phyloP scores from a whole-genome alignment of 2,329 filamentous ascomycete genomes.

The Aureobasidium uvarum region DNA sequence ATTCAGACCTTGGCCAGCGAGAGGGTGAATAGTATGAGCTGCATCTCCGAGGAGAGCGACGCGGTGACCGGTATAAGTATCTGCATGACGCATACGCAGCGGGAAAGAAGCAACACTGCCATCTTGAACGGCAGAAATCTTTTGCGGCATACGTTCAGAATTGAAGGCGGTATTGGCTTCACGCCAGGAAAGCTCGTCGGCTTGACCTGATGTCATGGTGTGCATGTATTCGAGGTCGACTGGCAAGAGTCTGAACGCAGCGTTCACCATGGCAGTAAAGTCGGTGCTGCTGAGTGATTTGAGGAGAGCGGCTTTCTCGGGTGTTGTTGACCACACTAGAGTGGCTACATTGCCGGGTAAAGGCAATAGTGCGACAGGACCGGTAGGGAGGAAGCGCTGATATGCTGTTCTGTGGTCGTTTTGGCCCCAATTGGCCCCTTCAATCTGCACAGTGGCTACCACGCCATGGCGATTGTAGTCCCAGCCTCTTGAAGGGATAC shows the following conservation, averaged over 20 bases:
- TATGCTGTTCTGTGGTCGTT: constrained; percentile 64
- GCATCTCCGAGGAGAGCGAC: constrained; percentile 90
- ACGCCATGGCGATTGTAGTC: constrained; percentile 90
- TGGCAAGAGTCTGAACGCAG: constrained; percentile 78
- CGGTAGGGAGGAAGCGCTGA: constrained; percentile 90
- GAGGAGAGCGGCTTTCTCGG: constrained; percentile 71
- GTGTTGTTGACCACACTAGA: constrained; percentile 92
- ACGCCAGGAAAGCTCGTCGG: constrained; percentile 82
- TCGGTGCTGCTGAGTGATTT: constrained; percentile 71
- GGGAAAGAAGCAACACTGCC: constrained; percentile 86
- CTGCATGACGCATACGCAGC: constrained; percentile 86
- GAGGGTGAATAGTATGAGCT: constrained; percentile 90
- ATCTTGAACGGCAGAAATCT: constrained; percentile 68
- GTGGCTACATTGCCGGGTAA: constrained; percentile 79
- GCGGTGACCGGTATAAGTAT: constrained; percentile 87
- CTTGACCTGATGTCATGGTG: constrained; percentile 51
- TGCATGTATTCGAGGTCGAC: constrained; percentile 84
- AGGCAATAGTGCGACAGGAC: constrained; percentile 87
- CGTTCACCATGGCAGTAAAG: constrained; percentile 86
- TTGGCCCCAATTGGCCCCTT: constrained; percentile 48
- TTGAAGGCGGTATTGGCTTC: constrained; percentile 62
- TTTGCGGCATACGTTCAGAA: constrained; percentile 56
- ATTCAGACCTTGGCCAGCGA: constrained; percentile 92
- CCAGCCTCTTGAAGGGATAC: constrained; percentile 83
- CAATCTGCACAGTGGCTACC: constrained; percentile 80